A percentile compares a stretch with the other conserved stretches of the same genome.
phyloP scores from a whole-genome alignment of 805 yeast genomes.

The Cyberlindnera xishuangbannaensis region DNA sequence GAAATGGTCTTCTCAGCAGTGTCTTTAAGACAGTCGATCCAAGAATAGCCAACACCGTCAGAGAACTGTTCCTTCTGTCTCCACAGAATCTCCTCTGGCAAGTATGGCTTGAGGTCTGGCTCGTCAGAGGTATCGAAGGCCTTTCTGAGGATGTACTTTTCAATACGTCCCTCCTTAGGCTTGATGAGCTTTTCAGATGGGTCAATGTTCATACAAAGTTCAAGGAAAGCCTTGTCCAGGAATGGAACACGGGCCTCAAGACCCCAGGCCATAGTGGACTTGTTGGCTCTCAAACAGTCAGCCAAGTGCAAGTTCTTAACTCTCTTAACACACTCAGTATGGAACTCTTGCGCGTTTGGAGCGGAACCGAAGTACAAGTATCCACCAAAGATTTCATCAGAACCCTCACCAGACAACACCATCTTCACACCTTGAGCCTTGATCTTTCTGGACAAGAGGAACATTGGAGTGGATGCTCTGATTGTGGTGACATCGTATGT shows the following conservation, averaged over 20 bases:
- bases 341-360: conserved; percentile 90
- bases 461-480: conserved; percentile 99
- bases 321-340: conserved; percentile 89
- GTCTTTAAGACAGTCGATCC: conserved; percentile 98
- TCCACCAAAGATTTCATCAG: conserved; percentile 98
- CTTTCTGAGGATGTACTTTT: conserved; percentile 93
- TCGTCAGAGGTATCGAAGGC: conserved; percentile 94
- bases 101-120: conserved; percentile 71
- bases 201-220: conserved; percentile 88
- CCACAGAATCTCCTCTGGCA: conserved; percentile 96
- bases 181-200: conserved; percentile 88
- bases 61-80: conserved; percentile 99
- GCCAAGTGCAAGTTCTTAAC: conserved; percentile 96
- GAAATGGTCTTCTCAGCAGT: conserved; percentile 81
- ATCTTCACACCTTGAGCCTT: conserved; percentile 99
- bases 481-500: conserved; percentile 98
- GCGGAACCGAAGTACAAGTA: conserved; percentile 96
- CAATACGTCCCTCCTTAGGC: conserved; percentile 69
- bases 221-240: conserved; percentile 89
- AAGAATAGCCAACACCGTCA: conserved; percentile 98
- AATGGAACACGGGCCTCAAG: conserved; percentile 99
- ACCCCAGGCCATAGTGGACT: conserved; percentile 99
- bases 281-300: conserved; percentile 98
- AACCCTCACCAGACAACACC: conserved; percentile 99
- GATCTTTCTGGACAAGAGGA: conserved; percentile 89